phyloP scores from a whole-genome alignment of 768 basidiomycete species.

The Boletus subcaerulescens region DNA sequence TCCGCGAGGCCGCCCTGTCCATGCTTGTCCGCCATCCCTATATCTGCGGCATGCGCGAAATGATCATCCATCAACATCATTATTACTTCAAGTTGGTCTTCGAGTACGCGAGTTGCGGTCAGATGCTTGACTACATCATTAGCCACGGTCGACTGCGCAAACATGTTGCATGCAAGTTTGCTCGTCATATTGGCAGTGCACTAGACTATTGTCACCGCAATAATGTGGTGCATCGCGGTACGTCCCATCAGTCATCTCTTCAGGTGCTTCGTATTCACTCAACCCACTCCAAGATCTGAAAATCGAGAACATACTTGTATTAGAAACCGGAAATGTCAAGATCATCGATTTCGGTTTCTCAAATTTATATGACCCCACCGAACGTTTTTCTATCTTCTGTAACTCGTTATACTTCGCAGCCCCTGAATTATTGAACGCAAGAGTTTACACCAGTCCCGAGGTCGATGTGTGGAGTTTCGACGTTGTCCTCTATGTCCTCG shows the following conservation, averaged over 20 bases:
- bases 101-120: conserved; percentile 98
- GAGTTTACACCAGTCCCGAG: conserved; percentile 95
- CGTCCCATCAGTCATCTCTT: conserved; percentile 13
- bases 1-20: conserved; percentile 92
- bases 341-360: conserved; percentile 99
- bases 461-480: conserved; percentile 99
- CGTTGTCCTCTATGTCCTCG: conserved; percentile 94
- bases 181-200: conserved; percentile 93
- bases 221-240: conserved; percentile 93
- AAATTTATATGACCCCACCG: conserved; percentile 83
- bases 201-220: conserved; percentile 97
- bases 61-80: conserved; percentile 96
- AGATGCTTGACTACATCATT: conserved; percentile 99
- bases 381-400: conserved; percentile 91
- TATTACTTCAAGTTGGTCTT: conserved; percentile 99
- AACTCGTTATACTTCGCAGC: conserved; percentile 98
- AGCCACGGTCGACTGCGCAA: conserved; percentile 94
- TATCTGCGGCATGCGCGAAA: conserved; percentile 98
- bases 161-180: conserved; percentile 95
- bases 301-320: conserved; percentile 99
- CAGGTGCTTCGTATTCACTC: conserved; percentile 7
- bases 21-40: conserved; percentile 98
- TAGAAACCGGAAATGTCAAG: conserved; percentile 98
- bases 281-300: conserved; percentile 68
- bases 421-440: conserved; percentile 94